phyloP scores from a whole-genome alignment of 257 asterid species.

The Solanum arcanum region DNA sequence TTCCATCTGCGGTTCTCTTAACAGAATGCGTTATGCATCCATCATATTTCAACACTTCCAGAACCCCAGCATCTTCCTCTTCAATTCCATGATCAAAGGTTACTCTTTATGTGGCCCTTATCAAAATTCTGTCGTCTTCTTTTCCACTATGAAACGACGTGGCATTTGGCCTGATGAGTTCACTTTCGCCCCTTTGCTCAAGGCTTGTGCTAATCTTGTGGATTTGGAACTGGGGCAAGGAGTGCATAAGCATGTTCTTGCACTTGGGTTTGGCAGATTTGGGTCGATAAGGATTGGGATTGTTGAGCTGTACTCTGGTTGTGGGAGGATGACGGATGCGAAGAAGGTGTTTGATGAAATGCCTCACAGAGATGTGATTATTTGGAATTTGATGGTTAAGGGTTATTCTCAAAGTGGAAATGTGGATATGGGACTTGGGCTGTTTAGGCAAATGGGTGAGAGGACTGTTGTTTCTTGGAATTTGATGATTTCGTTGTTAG shows the following conservation, averaged over 20 bases:
- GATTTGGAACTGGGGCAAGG: constrained; percentile 14
- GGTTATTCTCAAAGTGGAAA: constrained; percentile 24
- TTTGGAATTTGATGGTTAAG: constrained; percentile 39
- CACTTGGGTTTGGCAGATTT: constrained; percentile 28
- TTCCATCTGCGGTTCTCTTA: constrained; percentile 24
- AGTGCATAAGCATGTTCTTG: constrained; percentile 17
- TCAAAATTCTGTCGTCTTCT: constrained; percentile 10
- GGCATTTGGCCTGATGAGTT: constrained; percentile 34
- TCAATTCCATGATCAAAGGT: constrained; percentile 34
- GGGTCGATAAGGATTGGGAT: constrained; percentile 21
- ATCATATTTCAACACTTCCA: constrained; percentile 18
- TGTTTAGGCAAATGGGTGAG: constrained; percentile 31
- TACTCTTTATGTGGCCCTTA: constrained; percentile 21
- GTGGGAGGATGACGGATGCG: constrained; percentile 19
- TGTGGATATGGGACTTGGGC: constrained; percentile 12
- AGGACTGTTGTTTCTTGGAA: constrained; percentile 35
- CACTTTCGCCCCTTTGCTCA: constrained; percentile 29
- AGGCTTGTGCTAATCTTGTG: constrained; percentile 22
- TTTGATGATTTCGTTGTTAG: constrained; percentile 26
- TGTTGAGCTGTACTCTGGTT: constrained; percentile 18
- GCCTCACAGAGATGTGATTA: constrained; percentile 22
- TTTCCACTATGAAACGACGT: constrained; percentile 20
- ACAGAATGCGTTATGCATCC: constrained; percentile 21
- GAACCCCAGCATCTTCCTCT: constrained; percentile 28
- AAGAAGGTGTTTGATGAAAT: constrained; percentile 32